Evolutionary conservation across 108 stramenopile genomes (phyloP).

Genomic region (Nitzschia putrida): DNA sequence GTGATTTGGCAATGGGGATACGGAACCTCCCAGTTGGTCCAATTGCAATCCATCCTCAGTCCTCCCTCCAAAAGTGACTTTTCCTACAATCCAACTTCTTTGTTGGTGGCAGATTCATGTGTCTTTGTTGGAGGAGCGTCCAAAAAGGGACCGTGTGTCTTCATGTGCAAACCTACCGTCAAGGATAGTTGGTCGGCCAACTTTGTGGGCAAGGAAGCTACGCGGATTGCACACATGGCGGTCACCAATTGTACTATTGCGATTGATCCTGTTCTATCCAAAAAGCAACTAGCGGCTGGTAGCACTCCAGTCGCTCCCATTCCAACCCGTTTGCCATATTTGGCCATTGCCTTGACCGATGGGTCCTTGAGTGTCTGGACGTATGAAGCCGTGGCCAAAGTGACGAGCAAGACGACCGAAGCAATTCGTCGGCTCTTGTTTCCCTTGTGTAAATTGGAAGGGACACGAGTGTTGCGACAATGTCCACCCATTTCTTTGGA

Average conservation of each 20-base stretch:
- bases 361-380: slow-evolving; percentile 73
- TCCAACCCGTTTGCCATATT: slow-evolving; percentile 38
- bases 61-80: slow-evolving; percentile 56
- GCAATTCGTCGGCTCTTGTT: slow-evolving; percentile 34
- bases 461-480: slow-evolving; percentile 7
- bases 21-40: slow-evolving; percentile 28
- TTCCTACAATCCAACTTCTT: slow-evolving; percentile 54
- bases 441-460: slow-evolving; percentile 57
- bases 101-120: slow-evolving; percentile 70
- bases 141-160: slow-evolving; percentile 58
- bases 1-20: slow-evolving; percentile 87
- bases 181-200: slow-evolving; percentile 74
- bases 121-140: slow-evolving; percentile 72
- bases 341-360: slow-evolving; percentile 77
- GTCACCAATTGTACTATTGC: slow-evolving; percentile 19
- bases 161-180: slow-evolving; percentile 73
- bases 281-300: neutral
- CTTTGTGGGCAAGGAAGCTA: slow-evolving; percentile 43
- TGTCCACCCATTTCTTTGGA: slow-evolving; percentile 4
- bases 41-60: slow-evolving; percentile 64
- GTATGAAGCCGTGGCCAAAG: slow-evolving; percentile 58
- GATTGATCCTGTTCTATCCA: neutral
- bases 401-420: slow-evolving; percentile 21
- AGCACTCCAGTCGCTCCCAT: slow-evolving; percentile 8
- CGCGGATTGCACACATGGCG: slow-evolving; percentile 45